Evolutionary conservation across 2,329 filamentous ascomycete genomes (phyloP), one percentile per base, ranked within the genome.

Genomic region (Macrophomina pseudophaseolina): DNA sequence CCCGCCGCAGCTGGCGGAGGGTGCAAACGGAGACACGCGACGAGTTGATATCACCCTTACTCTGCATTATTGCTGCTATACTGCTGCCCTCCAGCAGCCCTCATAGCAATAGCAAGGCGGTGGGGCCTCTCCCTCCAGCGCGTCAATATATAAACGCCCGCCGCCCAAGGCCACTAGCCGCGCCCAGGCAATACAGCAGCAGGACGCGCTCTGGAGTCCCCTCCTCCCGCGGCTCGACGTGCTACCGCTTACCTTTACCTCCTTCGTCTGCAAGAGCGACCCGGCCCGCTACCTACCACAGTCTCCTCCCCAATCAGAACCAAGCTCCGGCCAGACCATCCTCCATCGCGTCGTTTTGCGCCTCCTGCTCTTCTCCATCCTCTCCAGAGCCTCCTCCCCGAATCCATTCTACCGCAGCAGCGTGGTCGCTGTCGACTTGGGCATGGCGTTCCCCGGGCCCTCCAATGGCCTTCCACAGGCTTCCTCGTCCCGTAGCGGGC

Each of bases 381-480:
- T 23, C 23, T 12, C n/a, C 46, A 28, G 4, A 28, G n/a, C 12
- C 46, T 8, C n/a, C 46, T 8, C 46, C 46, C 46, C 8, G n/a
- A 30, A 23, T n/a, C 38, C 52, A 18, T 33, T 42, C 16, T 32
- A 44, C 28, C 38, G 38, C 38, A 18, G 46, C 46, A 23, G n/a
- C 46, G 35, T 46, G 54, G 38, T 38, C 35, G 54, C 54, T 16
- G 28, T 28, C 46, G 46, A 9, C 23, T 14, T 28, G 6, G 44
- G n/a, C 58, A 68, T 68, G 67, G 66, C 67, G 40, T 68, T 42
- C 52, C 44, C 59, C 9, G 53, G 53, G 30, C 51, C 63, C 14
- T 49, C 67, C 42, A 68, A 68, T 44, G 67, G 67, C 56, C 63
- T 53, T 33, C 42, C 62, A 32, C 56, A 62, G 30, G 56, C 65